Percentiles rank a stretch among this genome's conserved stretches.
Conservation (phyloP, 2,329 filamentous ascomycete genomes). For the Taxawa tesnikishii region DNA sequence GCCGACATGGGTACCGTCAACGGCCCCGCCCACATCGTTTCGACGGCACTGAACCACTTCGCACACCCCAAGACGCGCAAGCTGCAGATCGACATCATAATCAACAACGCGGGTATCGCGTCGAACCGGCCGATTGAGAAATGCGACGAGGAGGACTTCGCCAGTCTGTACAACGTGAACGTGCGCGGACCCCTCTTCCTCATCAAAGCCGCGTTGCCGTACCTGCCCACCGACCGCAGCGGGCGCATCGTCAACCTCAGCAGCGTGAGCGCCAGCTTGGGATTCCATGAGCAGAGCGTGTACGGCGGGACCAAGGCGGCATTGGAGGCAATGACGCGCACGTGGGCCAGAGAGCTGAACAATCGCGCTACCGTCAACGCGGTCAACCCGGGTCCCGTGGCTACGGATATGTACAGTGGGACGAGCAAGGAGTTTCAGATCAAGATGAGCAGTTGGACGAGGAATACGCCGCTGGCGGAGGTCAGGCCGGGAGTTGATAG, state of each 20-base stretch:
- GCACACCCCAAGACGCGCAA: constrained; percentile 37
- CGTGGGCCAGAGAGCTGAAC: constrained; percentile 51
- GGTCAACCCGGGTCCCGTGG: constrained; percentile 54
- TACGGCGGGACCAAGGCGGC: constrained; percentile 58
- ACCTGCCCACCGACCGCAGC: constrained; percentile 55
- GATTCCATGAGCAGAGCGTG: constrained; percentile 46
- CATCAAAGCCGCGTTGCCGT: constrained; percentile 57
- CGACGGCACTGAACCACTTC: constrained; percentile 47
- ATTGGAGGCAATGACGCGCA: constrained; percentile 56
- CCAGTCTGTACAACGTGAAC: constrained; percentile 64
- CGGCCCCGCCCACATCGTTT: constrained; percentile 48
- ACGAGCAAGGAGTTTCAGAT: constrained; percentile 46
- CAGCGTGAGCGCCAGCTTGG: constrained; percentile 44
- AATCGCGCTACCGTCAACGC: constrained; percentile 53
- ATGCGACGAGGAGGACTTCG: constrained; percentile 54
- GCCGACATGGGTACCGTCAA: constrained; percentile 56
- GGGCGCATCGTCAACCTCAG: constrained; percentile 53
- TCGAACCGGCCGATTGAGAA: constrained; percentile 54
- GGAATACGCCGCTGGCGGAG: constrained; percentile 52
- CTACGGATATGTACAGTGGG: constrained; percentile 52
- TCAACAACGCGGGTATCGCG: constrained; percentile 72
- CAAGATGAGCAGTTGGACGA: constrained; percentile 47
- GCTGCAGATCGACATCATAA: constrained; percentile 66
- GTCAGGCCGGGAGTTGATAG: constrained; percentile 50
- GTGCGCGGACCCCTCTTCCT: constrained; percentile 71